Percentiles rank a stretch among this genome's conserved stretches.
phyloP scores from a whole-genome alignment of 2,329 filamentous ascomycete species.

The Hymenoscyphus salicellus region DNA sequence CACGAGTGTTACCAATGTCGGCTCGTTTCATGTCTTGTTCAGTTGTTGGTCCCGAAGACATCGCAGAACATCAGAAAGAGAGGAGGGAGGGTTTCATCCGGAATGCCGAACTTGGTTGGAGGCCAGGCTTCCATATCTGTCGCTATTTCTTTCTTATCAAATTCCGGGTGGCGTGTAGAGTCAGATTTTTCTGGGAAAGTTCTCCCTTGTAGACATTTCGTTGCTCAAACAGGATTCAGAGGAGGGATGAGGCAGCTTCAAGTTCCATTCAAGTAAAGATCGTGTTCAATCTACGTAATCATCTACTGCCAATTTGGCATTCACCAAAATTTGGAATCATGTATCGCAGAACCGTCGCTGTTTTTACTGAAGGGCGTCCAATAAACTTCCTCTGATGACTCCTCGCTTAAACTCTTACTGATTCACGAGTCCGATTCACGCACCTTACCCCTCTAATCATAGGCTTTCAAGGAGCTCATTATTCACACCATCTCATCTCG shows the following conservation, averaged over 20 bases:
- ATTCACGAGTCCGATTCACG: slow-evolving; percentile 1
- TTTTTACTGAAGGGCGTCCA: background rate
- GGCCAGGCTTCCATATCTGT: background rate
- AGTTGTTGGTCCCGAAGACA: background rate
- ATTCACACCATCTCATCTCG: background rate
- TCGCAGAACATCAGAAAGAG: background rate
- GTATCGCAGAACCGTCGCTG: background rate
- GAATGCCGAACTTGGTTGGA: background rate
- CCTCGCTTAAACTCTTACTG: background rate
- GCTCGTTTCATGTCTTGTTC: background rate
- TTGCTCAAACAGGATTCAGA: too few relatives aligned
- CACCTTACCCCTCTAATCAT: background rate
- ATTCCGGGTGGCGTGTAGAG: background rate
- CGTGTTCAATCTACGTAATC: background rate
- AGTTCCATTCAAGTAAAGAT: too few relatives aligned
- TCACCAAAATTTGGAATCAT: background rate
- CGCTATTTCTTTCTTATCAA: background rate
- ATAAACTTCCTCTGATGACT: background rate
- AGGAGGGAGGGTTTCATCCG: background rate
- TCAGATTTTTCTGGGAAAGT: background rate
- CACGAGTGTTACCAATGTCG: background rate
- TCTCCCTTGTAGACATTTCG: background rate
- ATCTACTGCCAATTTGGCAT: background rate
- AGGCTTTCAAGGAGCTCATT: background rate
- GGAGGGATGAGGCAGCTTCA: too few relatives aligned